phyloP scores from a whole-genome alignment of 2,329 filamentous ascomycete genomes.

The Cercospora brassicicola region DNA sequence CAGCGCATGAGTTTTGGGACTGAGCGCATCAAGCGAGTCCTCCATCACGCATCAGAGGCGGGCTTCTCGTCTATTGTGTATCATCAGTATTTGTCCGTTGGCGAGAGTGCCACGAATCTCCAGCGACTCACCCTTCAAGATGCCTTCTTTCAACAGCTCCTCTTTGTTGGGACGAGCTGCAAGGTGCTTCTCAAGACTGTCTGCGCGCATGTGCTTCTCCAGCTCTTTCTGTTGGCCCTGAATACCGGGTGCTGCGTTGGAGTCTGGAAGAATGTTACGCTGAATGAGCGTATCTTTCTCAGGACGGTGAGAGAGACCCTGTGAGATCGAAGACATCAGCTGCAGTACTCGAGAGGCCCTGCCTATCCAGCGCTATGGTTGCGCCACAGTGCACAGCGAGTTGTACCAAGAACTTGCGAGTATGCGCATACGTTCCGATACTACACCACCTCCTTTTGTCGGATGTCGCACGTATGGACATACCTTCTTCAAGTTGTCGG shows the following conservation, averaged over 20 bases:
- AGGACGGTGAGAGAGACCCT: conserved; percentile 60
- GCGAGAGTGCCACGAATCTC: background rate
- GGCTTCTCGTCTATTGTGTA: background rate
- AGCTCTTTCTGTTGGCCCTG: conserved; percentile 81
- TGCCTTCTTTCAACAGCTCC: conserved; percentile 73
- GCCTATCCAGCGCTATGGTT: background rate
- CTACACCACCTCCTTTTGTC: conserved; percentile 54
- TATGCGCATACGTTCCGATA: background rate
- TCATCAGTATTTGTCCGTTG: background rate
- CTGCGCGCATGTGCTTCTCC: conserved; percentile 81
- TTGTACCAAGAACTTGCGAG: background rate
- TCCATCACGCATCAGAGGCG: background rate
- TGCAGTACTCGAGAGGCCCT: background rate
- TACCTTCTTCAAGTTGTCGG: conserved; percentile 62
- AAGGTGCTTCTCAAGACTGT: conserved; percentile 84
- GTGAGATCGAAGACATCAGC: background rate
- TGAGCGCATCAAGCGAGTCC: background rate
- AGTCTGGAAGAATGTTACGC: conserved; percentile 82
- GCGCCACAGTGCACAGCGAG: background rate
- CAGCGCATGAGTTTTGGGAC: background rate
- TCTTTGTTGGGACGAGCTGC: conserved; percentile 74
- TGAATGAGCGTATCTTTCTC: conserved; percentile 76
- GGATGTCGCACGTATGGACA: conserved; percentile 47
- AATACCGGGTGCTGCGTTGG: conserved; percentile 73
- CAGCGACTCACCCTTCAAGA: conserved; percentile 55